A percentile compares a stretch with the other conserved stretches of the same genome.
Conservation (phyloP, 345 rosid genomes). For the Moricandia arvensis region DNA sequence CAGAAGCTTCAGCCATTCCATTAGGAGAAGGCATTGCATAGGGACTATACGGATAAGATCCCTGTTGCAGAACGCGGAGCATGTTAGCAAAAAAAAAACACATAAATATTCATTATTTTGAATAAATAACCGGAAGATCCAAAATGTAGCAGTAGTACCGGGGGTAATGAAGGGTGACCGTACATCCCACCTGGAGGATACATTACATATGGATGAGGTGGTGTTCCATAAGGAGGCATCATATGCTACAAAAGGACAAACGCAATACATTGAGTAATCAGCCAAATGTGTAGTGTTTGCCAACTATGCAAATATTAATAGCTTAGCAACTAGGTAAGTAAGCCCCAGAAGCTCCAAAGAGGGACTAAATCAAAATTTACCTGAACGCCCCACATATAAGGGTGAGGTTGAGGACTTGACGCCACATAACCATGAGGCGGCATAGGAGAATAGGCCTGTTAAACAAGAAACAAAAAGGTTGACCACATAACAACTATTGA, state of each 20-base stretch:
- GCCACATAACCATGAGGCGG: slow-evolving; percentile 93
- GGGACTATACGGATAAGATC: slow-evolving; percentile 95
- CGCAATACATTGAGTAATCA: not conserved
- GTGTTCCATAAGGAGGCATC: slow-evolving; percentile 96
- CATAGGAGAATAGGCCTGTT: slow-evolving; percentile 85
- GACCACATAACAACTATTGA: not conserved
- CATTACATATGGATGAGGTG: slow-evolving; percentile 93
- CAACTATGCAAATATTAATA: not conserved
- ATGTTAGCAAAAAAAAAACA: slow-evolving; percentile 10
- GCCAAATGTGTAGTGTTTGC: not conserved
- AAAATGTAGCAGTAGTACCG: slow-evolving; percentile 50
- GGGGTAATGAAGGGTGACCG: slow-evolving; percentile 87
- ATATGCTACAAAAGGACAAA: slow-evolving; percentile 55
- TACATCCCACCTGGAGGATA: slow-evolving; percentile 97
- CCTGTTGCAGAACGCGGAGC: slow-evolving; percentile 45
- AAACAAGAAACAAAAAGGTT: slow-evolving; percentile 10
- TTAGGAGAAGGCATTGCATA: slow-evolving; percentile 92
- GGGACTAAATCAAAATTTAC: slow-evolving; percentile 33
- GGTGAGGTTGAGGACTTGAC: slow-evolving; percentile 93
- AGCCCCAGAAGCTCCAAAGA: slow-evolving; percentile 7
- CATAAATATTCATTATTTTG: not conserved
- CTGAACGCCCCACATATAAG: slow-evolving; percentile 99
- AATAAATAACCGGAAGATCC: slow-evolving; percentile 11
- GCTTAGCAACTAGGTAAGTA: not conserved
- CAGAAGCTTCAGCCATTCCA: slow-evolving; percentile 77